These are phyloP conservation scores for Pseudocercospora pini-densiflorae DNA, from an alignment of 2,329 filamentous ascomycete genomes.

Conservation along the genomic window DNA sequence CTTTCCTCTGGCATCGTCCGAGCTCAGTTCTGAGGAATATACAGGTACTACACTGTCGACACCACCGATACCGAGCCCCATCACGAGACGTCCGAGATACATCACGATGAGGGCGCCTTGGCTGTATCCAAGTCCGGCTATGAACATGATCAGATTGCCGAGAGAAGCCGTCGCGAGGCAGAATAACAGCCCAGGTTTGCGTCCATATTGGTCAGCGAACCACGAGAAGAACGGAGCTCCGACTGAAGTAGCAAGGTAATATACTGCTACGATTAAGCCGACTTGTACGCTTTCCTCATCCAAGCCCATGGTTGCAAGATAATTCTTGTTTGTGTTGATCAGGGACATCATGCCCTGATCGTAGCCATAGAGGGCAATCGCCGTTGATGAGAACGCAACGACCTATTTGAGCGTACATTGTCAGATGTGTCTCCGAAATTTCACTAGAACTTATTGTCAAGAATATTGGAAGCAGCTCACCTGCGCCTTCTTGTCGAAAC, in stretches of 20 bases:
- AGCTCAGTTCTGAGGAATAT: slow-evolving; percentile 61
- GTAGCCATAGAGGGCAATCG: slow-evolving; percentile 58
- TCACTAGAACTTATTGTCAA: too few relatives aligned
- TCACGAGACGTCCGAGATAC: slow-evolving; percentile 56
- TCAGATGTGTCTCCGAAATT: not conserved
- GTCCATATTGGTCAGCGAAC: slow-evolving; percentile 58
- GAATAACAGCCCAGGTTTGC: slow-evolving; percentile 60
- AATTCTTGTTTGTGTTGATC: slow-evolving; percentile 60
- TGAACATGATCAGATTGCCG: slow-evolving; percentile 65
- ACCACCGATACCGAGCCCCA: slow-evolving; percentile 64
- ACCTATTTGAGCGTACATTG: slow-evolving; percentile 42
- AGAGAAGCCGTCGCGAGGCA: slow-evolving; percentile 59
- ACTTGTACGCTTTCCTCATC: slow-evolving; percentile 55
- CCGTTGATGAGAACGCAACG: slow-evolving; percentile 58
- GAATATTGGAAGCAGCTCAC: slow-evolving; percentile 13
- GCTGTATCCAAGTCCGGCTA: slow-evolving; percentile 55
- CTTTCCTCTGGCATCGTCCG: slow-evolving; percentile 61
- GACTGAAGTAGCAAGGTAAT: slow-evolving; percentile 65
- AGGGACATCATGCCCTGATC: slow-evolving; percentile 55
- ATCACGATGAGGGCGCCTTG: slow-evolving; percentile 53
- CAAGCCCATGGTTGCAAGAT: slow-evolving; percentile 60
- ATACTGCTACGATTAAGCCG: slow-evolving; percentile 64
- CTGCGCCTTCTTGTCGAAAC: slow-evolving; percentile 30
- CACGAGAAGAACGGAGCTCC: slow-evolving; percentile 63
- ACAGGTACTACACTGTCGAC: slow-evolving; percentile 66